These are phyloP conservation scores for Sporothrix schenckii DNA, from an alignment of 2,329 filamentous ascomycete genomes.

Conservation along the genomic window DNA sequence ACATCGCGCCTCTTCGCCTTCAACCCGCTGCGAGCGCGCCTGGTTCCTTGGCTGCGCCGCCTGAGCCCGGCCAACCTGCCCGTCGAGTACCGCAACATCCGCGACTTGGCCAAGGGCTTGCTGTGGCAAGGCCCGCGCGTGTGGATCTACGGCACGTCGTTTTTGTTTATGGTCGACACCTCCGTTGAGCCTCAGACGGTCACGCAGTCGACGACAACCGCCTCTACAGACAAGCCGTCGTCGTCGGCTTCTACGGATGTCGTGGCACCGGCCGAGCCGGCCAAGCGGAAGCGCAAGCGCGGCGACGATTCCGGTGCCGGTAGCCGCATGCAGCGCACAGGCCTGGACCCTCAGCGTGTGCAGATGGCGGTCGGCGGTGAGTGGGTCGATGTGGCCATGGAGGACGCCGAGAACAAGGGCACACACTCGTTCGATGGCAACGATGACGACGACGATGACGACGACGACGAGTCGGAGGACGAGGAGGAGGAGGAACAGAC, in stretches of 20 bases:
- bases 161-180: conserved; percentile 91
- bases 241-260: neutral
- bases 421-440: conserved; percentile 41
- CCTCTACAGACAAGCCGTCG: conserved; percentile 36
- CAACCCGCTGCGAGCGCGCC: conserved; percentile 71
- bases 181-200: conserved; percentile 56
- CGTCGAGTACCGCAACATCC: conserved; percentile 69
- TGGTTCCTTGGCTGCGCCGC: conserved; percentile 83
- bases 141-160: conserved; percentile 86
- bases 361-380: conserved; percentile 46
- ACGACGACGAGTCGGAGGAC: conserved; percentile 39
- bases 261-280: neutral
- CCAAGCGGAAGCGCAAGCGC: conserved; percentile 58
- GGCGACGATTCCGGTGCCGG: conserved; percentile 57
- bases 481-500: conserved; percentile 8
- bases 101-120: conserved; percentile 79
- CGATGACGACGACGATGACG: neutral
- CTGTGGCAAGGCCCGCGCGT: conserved; percentile 79
- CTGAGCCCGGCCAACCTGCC: conserved; percentile 79
- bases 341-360: conserved; percentile 51
- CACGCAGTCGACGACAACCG: neutral
- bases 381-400: conserved; percentile 44
- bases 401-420: conserved; percentile 47
- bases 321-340: conserved; percentile 53
- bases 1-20: conserved; percentile 73